Base-by-base conservation (phyloP, 129 eudicot genomes). In the Apium graveolens region DNA sequence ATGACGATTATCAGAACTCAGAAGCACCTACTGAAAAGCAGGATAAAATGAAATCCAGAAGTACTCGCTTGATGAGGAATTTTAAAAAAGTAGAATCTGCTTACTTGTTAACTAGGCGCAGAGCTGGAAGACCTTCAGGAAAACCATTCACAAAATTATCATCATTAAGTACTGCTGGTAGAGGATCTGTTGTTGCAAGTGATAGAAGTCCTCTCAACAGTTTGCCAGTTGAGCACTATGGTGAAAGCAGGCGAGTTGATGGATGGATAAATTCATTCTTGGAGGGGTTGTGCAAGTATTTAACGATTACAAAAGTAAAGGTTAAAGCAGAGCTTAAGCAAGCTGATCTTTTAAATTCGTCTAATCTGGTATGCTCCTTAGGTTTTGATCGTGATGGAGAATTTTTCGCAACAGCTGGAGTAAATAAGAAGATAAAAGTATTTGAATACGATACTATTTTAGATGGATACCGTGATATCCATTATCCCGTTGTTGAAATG, bases 311-410 rank as follows among this genome's bases (percentile, higher is more conserved):
- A 73, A 83, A 87, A 75, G 77, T 95, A 31, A 85, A 86, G 70
- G 99, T 90, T 8, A 95, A 95, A 84, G 99, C 99, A 26, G 96
- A 92, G 76, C 80, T 92, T 79, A 95, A 89, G 82, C 99, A 95
- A 86, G 97, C 94, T 31, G 99, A 92, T 88, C 89, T 95, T 39
- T 82, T 92, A 66, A 92, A 90, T 78, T 95, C 96, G 45, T 90
- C 97, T 41, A 95, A 88, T 82, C 93, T 95, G 69, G 99, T 95
- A 26, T 92, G 97, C 81, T 90, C 97, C 55, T 79, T 95, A 78
- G 83, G 91, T 72, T 95, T 95, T 45, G 99, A 95, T 76, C 94
- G 96, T 6, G 99, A 92, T 82, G 96, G 99, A 24, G 96, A 95
- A 39, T 95, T 92, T 81, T 88, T 95, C 17, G 99, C 99, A 37